Percentiles rank a stretch among this genome's conserved stretches.
These are phyloP conservation scores for Apophysomyces trapeziformis DNA, from an alignment of 371 early-diverging fungal genomes.

Conservation along the genomic window DNA sequence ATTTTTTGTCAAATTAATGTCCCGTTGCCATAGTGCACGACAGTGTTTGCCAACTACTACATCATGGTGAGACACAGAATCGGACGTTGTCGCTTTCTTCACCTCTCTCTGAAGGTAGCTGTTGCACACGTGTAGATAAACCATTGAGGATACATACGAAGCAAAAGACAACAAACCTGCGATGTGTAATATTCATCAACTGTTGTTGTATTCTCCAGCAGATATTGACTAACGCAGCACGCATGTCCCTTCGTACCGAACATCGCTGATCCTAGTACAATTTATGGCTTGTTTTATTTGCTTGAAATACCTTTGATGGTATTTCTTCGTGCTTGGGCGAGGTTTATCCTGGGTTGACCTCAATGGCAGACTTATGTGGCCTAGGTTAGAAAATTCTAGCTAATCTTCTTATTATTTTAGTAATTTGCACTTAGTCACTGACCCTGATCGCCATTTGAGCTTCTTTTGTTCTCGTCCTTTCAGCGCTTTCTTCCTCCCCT, in stretches of 20 bases:
- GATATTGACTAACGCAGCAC: not conserved
- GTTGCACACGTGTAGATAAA: not conserved
- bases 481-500: not conserved
- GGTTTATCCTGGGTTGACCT: not conserved
- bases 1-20: not conserved
- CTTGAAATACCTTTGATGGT: not conserved
- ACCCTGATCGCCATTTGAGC: not conserved
- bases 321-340: not conserved
- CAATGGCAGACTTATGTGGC: not conserved
- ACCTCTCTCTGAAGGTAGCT: too few relatives aligned
- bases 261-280: not conserved
- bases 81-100: too few relatives aligned
- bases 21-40: not conserved
- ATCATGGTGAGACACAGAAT: too few relatives aligned
- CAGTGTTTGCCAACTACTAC: too few relatives aligned
- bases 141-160: not conserved
- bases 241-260: not conserved
- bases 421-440: not conserved
- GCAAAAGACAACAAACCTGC: not conserved
- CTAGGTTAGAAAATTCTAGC: not conserved
- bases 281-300: not conserved
- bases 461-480: not conserved
- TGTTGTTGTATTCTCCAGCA: not conserved
- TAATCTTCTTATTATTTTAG: not conserved
- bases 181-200: not conserved